phyloP scores from a whole-genome alignment of 2,329 filamentous ascomycete genomes.

The Ramularia collo-cygni region DNA sequence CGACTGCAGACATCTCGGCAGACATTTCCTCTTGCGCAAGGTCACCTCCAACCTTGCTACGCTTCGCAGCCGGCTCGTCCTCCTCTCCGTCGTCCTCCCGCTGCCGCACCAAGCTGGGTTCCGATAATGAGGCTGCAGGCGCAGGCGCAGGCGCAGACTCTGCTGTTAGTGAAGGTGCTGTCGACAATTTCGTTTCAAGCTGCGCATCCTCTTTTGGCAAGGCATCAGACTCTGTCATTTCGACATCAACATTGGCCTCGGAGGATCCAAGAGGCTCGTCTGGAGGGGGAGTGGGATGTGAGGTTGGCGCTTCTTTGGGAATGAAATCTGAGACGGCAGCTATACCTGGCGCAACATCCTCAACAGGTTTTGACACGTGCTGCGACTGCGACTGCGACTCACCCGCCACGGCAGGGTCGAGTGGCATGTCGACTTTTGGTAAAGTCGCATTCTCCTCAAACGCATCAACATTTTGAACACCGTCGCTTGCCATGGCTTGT shows the following conservation, averaged over 20 bases:
- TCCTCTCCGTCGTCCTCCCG: conserved; percentile 59
- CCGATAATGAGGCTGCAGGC: conserved; percentile 33
- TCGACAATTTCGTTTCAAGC: no score
- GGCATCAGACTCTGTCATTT: conserved; percentile 21
- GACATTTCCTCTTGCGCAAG: conserved; percentile 1
- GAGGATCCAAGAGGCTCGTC: conserved; percentile 33
- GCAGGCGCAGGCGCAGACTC: conserved; percentile 6
- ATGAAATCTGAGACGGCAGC: conserved; percentile 38
- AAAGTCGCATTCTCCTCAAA: conserved; percentile 18
- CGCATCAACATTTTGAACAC: conserved; percentile 18
- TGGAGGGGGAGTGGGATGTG: conserved; percentile 37
- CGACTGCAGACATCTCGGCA: not conserved
- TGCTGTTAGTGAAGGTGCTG: conserved; percentile 5
- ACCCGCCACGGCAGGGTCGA: conserved; percentile 10
- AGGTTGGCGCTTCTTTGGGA: conserved; percentile 35
- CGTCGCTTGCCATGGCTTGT: conserved; percentile 11
- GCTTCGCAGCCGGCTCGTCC: conserved; percentile 65
- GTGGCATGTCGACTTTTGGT: conserved; percentile 15
- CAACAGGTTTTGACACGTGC: conserved; percentile 31
- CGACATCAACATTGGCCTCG: conserved; percentile 23
- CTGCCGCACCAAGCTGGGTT: conserved; percentile 56
- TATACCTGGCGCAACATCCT: conserved; percentile 38
- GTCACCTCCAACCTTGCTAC: conserved; percentile 61
- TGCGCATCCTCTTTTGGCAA: conserved; percentile 5
- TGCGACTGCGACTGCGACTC: conserved; percentile 19